Conservation (phyloP, 176 grass and related monocot genomes). For the Leersia perrieri region DNA sequence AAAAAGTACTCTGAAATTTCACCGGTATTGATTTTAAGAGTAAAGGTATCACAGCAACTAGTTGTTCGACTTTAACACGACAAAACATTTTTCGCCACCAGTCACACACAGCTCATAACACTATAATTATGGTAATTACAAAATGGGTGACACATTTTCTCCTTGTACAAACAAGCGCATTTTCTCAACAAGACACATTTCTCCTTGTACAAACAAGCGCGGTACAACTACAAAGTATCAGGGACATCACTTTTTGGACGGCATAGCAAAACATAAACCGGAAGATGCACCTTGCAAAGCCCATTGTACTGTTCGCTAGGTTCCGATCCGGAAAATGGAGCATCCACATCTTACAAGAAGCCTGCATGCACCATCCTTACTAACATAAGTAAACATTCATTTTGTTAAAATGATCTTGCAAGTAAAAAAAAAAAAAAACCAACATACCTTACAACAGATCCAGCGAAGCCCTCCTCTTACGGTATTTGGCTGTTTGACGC, state of each 20-base stretch:
- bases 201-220: constrained; percentile 17
- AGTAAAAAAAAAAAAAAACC: not conserved
- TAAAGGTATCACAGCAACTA: not conserved
- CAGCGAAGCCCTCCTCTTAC: constrained; percentile 16
- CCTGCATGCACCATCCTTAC: constrained; percentile 7
- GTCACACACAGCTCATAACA: not conserved
- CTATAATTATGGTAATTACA: constrained; percentile 24
- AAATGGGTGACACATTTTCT: constrained; percentile 20
- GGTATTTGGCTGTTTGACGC: not conserved
- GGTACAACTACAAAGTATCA: not conserved
- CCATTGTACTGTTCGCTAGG: not conserved
- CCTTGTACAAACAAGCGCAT: constrained; percentile 19
- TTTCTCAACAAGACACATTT: constrained; percentile 23
- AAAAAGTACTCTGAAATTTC: constrained; percentile 18
- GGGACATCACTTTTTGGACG: constrained; percentile 8
- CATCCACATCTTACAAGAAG: constrained; percentile 3
- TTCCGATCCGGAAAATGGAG: constrained; percentile 5
- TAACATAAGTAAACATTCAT: not conserved
- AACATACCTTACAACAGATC: constrained; percentile 26
- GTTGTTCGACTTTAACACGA: not conserved
- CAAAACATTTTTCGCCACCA: not conserved
- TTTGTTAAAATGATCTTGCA: not conserved
- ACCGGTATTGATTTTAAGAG: not conserved
- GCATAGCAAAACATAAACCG: constrained; percentile 8
- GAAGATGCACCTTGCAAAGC: not conserved